A percentile compares a stretch with the other conserved stretches of the same genome.
Conservation (phyloP, 495 filamentous ascomycete genomes). For the Apodospora peruviana region DNA sequence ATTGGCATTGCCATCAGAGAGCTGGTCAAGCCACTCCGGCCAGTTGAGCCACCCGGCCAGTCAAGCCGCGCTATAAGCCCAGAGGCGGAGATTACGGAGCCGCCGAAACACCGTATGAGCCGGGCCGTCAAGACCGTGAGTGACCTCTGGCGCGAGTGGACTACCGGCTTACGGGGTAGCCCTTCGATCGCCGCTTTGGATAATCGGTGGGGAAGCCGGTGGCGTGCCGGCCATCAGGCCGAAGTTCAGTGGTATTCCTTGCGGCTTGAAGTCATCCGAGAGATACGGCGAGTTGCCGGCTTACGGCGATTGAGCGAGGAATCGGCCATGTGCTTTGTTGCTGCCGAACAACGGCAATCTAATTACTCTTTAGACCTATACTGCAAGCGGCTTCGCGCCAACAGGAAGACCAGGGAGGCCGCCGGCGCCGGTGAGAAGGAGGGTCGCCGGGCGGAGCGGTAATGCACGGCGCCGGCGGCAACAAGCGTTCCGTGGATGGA, state of each 20-base stretch:
- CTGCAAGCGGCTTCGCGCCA: background rate
- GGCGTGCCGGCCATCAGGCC: background rate
- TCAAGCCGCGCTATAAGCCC: background rate
- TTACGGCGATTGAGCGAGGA: background rate
- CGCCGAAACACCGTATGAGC: background rate
- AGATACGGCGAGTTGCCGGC: background rate
- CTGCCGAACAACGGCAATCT: background rate
- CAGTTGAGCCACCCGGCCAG: background rate
- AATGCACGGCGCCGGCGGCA: background rate
- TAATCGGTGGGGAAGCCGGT: background rate
- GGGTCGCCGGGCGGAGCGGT: background rate
- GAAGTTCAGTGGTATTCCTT: slow-evolving; percentile 4
- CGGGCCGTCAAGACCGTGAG: background rate
- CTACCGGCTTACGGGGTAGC: background rate
- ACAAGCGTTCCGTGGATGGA: background rate
- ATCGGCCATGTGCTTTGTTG: background rate
- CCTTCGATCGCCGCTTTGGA: background rate
- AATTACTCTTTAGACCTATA: background rate
- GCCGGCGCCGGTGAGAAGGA: too few relatives aligned
- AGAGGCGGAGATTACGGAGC: background rate
- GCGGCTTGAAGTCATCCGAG: background rate
- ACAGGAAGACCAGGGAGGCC: background rate
- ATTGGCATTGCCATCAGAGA: background rate
- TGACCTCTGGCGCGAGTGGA: background rate
- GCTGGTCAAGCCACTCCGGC: background rate